phyloP scores from a whole-genome alignment of 2,329 filamentous ascomycete genomes.

The Sarocladium brachiariae region DNA sequence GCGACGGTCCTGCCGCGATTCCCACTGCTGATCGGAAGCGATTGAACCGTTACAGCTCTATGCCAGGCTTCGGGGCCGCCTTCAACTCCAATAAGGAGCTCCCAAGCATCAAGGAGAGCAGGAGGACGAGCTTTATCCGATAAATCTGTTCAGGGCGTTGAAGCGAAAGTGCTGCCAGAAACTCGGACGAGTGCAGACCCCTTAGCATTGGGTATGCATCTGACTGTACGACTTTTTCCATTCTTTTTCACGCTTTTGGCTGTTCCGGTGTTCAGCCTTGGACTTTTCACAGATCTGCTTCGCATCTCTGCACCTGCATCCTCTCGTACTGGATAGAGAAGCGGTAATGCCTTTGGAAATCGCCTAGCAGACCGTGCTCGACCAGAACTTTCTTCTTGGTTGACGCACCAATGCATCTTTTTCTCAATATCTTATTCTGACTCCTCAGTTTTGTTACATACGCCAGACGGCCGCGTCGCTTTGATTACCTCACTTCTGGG shows the following conservation, averaged over 20 bases:
- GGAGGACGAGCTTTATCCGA: constrained; percentile 32
- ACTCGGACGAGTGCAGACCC: too few species aligned
- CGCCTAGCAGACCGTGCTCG: not conserved
- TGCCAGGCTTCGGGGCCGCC: constrained; percentile 43
- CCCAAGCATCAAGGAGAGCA: constrained; percentile 30
- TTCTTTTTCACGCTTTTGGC: not conserved
- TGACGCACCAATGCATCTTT: not conserved
- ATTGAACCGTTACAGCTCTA: constrained; percentile 48
- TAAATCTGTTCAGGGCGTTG: too few species aligned
- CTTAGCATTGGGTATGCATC: too few species aligned
- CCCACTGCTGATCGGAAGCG: constrained; percentile 34
- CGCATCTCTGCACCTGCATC: not conserved
- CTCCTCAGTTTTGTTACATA: not conserved
- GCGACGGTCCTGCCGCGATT: not conserved
- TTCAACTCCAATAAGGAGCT: constrained; percentile 28
- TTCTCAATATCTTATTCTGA: not conserved
- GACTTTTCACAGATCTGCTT: not conserved
- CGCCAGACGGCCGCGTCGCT: not conserved
- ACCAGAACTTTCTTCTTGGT: too few species aligned
- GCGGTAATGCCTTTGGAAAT: not conserved
- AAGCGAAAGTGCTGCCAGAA: too few species aligned
- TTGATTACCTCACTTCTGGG: too few species aligned
- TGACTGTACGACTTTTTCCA: constrained; percentile 6
- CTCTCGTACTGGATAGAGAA: not conserved
- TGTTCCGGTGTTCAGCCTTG: too few species aligned